Evolutionary conservation across 2,329 filamentous ascomycete species (phyloP), one percentile per base, ranked within the genome.

Genomic region (Cryphonectria japonica): DNA sequence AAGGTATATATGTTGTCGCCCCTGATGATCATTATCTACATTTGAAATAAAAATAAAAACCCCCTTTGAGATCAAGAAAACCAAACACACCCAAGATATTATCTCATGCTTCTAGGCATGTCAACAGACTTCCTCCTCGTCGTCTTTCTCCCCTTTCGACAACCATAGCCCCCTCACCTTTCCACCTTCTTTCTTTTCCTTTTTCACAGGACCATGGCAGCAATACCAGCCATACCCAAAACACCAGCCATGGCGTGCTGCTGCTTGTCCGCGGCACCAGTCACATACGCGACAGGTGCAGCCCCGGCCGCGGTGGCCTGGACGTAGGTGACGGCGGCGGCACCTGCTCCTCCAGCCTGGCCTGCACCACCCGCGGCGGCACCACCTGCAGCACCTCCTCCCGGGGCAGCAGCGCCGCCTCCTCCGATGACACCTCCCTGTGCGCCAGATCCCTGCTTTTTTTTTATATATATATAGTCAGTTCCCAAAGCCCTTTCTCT

Each of bases 121-220:
- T n/a, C 46, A 50, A n/a, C 46, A n/a, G n/a, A n/a, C n/a, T n/a
- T 22, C 19, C 43, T 22, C 43, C 43, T 50, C 43, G 14, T 16
- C 14, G 7, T n/a, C 13, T 57, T 57, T 1, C 29, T 59, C 0
- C 14, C 16, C 59, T 61, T 62, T n/a, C 19, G n/a, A n/a, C n/a
- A n/a, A n/a, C n/a, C n/a, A n/a, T n/a, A n/a, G n/a, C n/a, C n/a
- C n/a, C n/a, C n/a, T n/a, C n/a, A n/a, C n/a, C 32, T 13, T 59
- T 22, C 11, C 29, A n/a, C n/a, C 16, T n/a, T 57, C 26, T 13
- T 5, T 46, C 34, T 37, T 37, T 37, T 57, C 4, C 29, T 3
- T 29, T 41, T 69, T 78, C 79, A 81, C 76, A 81, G 73, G 50
- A 77, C 77, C 57, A 76, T 66, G 29, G 74, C 75, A 52, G 64